A percentile compares a stretch with the other conserved stretches of the same genome.
These are phyloP conservation scores for Ramichloridium luteum DNA, from an alignment of 2,329 filamentous ascomycete genomes.

Conservation along the genomic window DNA sequence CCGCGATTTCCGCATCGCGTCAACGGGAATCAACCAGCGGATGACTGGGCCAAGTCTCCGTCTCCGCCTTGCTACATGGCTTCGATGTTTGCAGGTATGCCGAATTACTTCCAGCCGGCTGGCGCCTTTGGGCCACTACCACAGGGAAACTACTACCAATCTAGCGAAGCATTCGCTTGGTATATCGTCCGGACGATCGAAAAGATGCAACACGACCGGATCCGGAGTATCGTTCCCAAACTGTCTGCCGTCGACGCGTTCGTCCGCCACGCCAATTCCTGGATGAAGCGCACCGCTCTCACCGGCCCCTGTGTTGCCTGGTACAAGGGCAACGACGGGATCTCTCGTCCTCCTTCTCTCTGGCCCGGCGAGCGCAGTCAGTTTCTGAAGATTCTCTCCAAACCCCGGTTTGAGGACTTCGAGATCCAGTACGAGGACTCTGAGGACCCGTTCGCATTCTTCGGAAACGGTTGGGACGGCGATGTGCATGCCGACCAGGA, in stretches of 20 bases:
- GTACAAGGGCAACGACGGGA: conserved; percentile 15
- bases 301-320: conserved; percentile 13
- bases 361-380: conserved; percentile 13
- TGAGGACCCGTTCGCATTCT: conserved; percentile 12
- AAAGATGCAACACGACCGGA: conserved; percentile 12
- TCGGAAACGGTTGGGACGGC: conserved; percentile 12
- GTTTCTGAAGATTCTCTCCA: conserved; percentile 11
- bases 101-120: conserved; percentile 17
- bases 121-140: too few relatives aligned
- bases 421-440: conserved; percentile 10
- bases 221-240: conserved; percentile 11
- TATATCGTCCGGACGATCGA: conserved; percentile 12
- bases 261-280: conserved; percentile 13
- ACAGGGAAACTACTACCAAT: conserved; percentile 12
- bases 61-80: conserved; percentile 15
- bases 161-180: conserved; percentile 8
- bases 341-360: conserved; percentile 8
- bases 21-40: conserved; percentile 10
- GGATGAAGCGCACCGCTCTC: conserved; percentile 12
- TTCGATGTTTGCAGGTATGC: conserved; percentile 10
- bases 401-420: conserved; percentile 14
- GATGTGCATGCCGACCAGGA: conserved; percentile 8
- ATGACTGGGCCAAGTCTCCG: conserved; percentile 4
- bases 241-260: conserved; percentile 13
- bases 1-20: conserved; percentile 11